Evolutionary conservation across 257 asterid species (phyloP).

Genomic region (Cordia subcordata): DNA sequence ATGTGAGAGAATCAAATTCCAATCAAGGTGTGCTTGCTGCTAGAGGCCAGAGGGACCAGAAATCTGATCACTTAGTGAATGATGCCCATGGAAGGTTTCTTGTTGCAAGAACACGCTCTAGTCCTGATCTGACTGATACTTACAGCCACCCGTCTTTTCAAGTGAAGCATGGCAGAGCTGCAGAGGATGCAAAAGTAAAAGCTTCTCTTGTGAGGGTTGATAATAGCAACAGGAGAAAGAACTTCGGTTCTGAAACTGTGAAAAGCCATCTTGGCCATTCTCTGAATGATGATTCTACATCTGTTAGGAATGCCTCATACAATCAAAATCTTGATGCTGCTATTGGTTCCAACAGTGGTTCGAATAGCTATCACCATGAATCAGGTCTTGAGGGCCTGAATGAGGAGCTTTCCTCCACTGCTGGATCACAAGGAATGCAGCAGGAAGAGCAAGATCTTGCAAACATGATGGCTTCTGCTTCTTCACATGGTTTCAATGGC

Average conservation of each 20-base stretch:
- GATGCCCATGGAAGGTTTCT: constrained; percentile 58
- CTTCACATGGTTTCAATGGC: constrained; percentile 69
- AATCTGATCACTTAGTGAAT: constrained; percentile 47
- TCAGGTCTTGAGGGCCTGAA: constrained; percentile 40
- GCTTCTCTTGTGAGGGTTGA: constrained; percentile 38
- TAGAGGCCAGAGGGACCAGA: constrained; percentile 46
- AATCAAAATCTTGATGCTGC: constrained; percentile 45
- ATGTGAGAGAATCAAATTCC: constrained; percentile 32
- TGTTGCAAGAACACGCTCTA: constrained; percentile 79
- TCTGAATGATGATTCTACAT: constrained; percentile 42
- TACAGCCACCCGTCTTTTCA: constrained; percentile 46
- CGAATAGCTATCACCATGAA: constrained; percentile 44
- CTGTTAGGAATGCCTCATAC: constrained; percentile 35
- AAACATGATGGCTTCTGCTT: constrained; percentile 81
- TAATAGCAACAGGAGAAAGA: constrained; percentile 40
- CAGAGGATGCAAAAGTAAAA: constrained; percentile 46
- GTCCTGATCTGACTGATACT: constrained; percentile 89
- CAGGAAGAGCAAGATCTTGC: constrained; percentile 86
- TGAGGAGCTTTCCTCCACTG: constrained; percentile 57
- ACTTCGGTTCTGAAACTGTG: constrained; percentile 45
- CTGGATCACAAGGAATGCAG: constrained; percentile 51
- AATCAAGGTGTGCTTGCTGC: constrained; percentile 40
- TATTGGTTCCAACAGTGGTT: constrained; percentile 45
- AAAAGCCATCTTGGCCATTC: constrained; percentile 40
- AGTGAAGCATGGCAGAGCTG: constrained; percentile 30